These are phyloP conservation scores for Candida ipomoeae DNA, from an alignment of 805 yeast genomes.

Conservation along the genomic window DNA sequence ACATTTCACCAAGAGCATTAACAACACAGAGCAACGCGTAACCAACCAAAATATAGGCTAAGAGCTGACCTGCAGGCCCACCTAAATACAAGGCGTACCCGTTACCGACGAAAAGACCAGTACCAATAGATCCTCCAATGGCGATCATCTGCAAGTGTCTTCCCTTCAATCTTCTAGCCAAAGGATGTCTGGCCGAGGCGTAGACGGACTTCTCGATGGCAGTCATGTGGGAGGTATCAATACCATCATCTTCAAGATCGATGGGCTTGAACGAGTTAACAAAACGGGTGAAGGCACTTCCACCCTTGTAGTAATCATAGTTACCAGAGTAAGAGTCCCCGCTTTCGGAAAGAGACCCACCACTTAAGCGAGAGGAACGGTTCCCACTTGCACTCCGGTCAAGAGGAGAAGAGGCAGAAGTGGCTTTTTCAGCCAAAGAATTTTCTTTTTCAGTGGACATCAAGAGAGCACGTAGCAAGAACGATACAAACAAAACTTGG, in stretches of 20 bases:
- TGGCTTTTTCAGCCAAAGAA: background rate
- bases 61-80: slow-evolving; percentile 20
- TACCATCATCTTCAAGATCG: slow-evolving; percentile 33
- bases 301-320: slow-evolving; percentile 9
- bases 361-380: background rate
- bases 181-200: slow-evolving; percentile 41
- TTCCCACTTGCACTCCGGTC: background rate
- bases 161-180: slow-evolving; percentile 41
- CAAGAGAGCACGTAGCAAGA: background rate
- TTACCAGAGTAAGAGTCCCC: background rate
- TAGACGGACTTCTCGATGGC: slow-evolving; percentile 36
- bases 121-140: slow-evolving; percentile 81
- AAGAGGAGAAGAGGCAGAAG: background rate
- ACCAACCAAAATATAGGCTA: slow-evolving; percentile 20
- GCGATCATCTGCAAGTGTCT: slow-evolving; percentile 75
- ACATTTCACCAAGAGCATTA: slow-evolving; percentile 21
- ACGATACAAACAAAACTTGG: too few relatives aligned
- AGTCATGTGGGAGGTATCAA: slow-evolving; percentile 38
- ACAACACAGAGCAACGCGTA: slow-evolving; percentile 19
- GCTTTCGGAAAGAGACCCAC: background rate
- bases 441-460: slow-evolving; percentile 1
- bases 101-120: slow-evolving; percentile 45
- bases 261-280: slow-evolving; percentile 38
- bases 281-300: slow-evolving; percentile 19
- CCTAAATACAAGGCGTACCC: slow-evolving; percentile 19